Evolutionary conservation across 148 eudicot species (phyloP), one percentile per base, ranked within the genome.

Genomic region (Rhododendron ferrugineum): DNA sequence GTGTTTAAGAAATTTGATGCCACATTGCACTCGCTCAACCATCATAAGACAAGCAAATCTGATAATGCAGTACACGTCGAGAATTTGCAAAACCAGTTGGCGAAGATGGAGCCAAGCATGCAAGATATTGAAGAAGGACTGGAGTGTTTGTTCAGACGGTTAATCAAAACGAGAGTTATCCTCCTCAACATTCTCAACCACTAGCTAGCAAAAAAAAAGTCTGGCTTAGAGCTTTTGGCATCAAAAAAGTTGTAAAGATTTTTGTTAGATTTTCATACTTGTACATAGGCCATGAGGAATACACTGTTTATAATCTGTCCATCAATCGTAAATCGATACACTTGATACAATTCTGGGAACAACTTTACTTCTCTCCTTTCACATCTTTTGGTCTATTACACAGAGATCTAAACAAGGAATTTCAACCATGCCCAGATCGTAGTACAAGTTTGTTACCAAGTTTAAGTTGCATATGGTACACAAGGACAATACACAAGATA

Each of bases 101-200:
- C 26, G 15, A 79, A 84, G 58, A 52, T 89, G 34, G 91, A 88
- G 78, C 49, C 88, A 4, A 77, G 85, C 75, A 89, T 89, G 84
- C 86, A 89, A 88, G 89, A 87, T 47, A 20, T 90, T n/a, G 92
- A 88, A 40, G 86, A 87, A 81, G 87, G 20, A 23, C 76, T 93
- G 47, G 93, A 92, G 42, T 84, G 91, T 73, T 30, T 92, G 76
- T 90, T 89, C 66, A 89, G 93, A 86, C 86, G 82, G 46, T 74
- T 90, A 66, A 87, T 92, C 70, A 92, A 89, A 82, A 90, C 87
- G 36, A 87, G 95, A 89, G 90, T 90, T 84, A 74, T 70, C 44
- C 84, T 92, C 70, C 92, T 91, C 42, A 91, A 93, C 84, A 88
- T 88, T 86, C 90, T 93, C 62, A 90, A 90, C 85, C 86, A 89